Base-by-base conservation (phyloP, 129 eudicot genomes). In the Flaveria sonorensis region DNA sequence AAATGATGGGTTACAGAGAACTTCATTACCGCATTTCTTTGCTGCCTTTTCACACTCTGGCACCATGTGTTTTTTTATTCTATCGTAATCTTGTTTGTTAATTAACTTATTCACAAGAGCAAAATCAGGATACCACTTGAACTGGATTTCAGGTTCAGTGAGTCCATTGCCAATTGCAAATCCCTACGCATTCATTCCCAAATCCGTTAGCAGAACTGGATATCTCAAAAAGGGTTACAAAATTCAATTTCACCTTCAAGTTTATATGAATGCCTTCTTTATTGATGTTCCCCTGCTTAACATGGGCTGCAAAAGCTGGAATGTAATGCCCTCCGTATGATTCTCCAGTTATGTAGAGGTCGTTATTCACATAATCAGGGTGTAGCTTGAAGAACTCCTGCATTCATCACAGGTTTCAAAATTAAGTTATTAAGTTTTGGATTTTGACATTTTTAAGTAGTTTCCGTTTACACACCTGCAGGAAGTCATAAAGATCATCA, bases 151-250 rank as follows among this genome's bases (percentile, higher is more conserved):
- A 9, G 98, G 89, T 68, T 84, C 73, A 8, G 98, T 92, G 60
- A 89, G 89, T 24, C 96, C 96, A 78, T 92, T 92, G 18, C 98
- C 96, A 72, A 92, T 92, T 23, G 93, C 98, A 85, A 89, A 88
- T 67, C 96, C 96, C 96, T 92, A 83, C 4, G 26, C 51, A 73
- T 45, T 63, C 10, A 78, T 18, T 73, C 70, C 21, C 13, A 59
- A 43, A 55, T 74, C 23, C 5, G 57, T 80, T 16, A 80, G 19
- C 50, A 24, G 13, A 65, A 42, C 9, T 18, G 39, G 5, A 66
- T 40, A 12, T 28, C 4, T 63, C 47, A 73, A n/a, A n/a, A 73
- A 64, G 39, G 32, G 24, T 12, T 53, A 51, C 21, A 60, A 55
- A 42, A 18, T n/a, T 16, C 6, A 42, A 26, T 45, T 71, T 51